Evolutionary conservation across 768 basidiomycete species (phyloP).

Genomic region (Collybia sordida): DNA sequence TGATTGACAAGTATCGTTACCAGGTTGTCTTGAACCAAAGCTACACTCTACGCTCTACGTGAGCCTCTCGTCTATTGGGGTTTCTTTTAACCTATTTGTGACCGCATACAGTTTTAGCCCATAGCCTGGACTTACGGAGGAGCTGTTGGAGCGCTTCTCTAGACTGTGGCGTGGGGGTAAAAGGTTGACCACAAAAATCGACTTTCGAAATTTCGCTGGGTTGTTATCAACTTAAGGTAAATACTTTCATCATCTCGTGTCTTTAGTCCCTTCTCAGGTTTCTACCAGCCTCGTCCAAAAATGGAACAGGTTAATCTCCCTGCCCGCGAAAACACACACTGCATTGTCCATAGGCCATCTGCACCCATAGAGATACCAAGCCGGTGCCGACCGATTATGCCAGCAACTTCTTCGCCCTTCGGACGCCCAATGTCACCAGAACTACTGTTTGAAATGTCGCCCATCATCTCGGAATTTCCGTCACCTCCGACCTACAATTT

Average conservation of each 20-base stretch:
- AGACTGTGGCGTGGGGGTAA: constrained; percentile 1
- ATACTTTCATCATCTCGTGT: constrained; percentile 9
- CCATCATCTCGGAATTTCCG: constrained; percentile 30
- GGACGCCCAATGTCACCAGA: constrained; percentile 40
- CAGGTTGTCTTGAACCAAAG: too few species aligned
- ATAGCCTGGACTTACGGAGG: too few species aligned
- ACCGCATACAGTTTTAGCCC: too few species aligned
- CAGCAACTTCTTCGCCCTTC: constrained; percentile 26
- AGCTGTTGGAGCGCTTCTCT: too few species aligned
- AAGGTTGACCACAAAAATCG: background rate
- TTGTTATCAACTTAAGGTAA: constrained; percentile 8
- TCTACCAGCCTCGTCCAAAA: constrained; percentile 6
- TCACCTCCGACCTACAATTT: constrained; percentile 16
- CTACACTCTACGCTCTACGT: too few species aligned
- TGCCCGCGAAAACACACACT: constrained; percentile 5
- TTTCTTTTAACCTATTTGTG: too few species aligned
- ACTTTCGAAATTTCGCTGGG: background rate
- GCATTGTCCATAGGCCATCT: constrained; percentile 25
- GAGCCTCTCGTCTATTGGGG: too few species aligned
- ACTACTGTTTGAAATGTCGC: constrained; percentile 56
- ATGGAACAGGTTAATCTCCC: constrained; percentile 9
- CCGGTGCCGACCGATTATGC: constrained; percentile 23
- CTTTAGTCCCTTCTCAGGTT: constrained; percentile 1
- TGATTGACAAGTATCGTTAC: too few species aligned
- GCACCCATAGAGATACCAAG: constrained; percentile 48